A percentile compares a stretch with the other conserved stretches of the same genome.
These are phyloP conservation scores for Trichoderma guizhouense DNA, from an alignment of 2,329 filamentous ascomycete genomes.

Conservation along the genomic window DNA sequence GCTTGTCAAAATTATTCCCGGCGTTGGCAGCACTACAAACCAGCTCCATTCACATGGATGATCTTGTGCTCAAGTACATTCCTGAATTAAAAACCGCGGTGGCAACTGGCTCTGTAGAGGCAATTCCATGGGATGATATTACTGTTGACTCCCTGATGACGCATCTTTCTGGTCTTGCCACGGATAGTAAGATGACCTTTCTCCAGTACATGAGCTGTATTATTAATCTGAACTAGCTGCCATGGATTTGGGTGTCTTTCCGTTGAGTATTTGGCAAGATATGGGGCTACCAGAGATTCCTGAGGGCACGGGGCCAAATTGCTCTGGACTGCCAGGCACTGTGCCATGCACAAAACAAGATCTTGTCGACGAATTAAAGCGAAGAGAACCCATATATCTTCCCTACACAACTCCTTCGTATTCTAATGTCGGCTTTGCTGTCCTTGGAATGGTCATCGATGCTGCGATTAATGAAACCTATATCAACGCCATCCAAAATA, in stretches of 20 bases:
- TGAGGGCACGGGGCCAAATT: not conserved
- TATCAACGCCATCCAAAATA: conserved; percentile 19
- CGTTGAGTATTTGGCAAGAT: not conserved
- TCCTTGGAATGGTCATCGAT: conserved; percentile 46
- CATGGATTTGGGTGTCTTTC: not conserved
- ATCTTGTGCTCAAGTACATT: not conserved
- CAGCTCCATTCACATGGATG: conserved; percentile 17
- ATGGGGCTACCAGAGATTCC: not conserved
- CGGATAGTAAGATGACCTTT: conserved; percentile 31
- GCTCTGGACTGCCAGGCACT: not conserved
- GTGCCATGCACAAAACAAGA: conserved; percentile 22
- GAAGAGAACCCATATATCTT: conserved; percentile 37
- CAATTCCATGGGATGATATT: conserved; percentile 45
- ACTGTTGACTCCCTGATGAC: conserved; percentile 44
- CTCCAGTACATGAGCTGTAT: not conserved
- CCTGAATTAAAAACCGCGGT: not conserved
- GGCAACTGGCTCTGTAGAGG: conserved; percentile 24
- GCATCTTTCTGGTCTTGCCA: conserved; percentile 43
- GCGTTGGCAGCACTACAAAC: conserved; percentile 32
- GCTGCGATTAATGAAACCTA: conserved; percentile 42
- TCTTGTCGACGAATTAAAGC: conserved; percentile 28
- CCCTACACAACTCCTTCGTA: conserved; percentile 47
- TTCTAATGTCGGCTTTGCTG: conserved; percentile 45
- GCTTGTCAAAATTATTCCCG: conserved; percentile 35
- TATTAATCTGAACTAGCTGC: not conserved